Conservation (phyloP, 192 early-diverging fungal species). For the Haplosporangium gracile region DNA sequence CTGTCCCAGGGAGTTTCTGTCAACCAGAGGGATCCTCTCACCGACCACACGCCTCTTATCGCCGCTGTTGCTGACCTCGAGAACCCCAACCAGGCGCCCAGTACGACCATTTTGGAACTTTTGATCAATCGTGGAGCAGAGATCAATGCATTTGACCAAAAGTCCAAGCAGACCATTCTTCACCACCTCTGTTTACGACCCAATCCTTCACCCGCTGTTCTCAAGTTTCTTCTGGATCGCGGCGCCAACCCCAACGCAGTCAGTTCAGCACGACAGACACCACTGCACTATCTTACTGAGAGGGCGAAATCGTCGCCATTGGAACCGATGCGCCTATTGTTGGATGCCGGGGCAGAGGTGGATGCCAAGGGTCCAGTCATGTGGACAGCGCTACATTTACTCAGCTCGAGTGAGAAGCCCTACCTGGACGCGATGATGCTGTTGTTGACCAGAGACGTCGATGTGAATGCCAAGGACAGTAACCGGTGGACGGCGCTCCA, state of each 20-base stretch:
- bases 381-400: constrained; percentile 53
- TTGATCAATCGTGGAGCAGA: constrained; percentile 54
- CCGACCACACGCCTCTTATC: constrained; percentile 43
- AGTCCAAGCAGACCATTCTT: constrained; percentile 48
- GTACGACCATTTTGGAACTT: constrained; percentile 31
- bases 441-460: constrained; percentile 38
- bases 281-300: constrained; percentile 47
- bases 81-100: constrained; percentile 40
- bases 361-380: constrained; percentile 54
- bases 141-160: constrained; percentile 53
- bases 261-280: constrained; percentile 44
- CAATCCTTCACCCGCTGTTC: constrained; percentile 43
- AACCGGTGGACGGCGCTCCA: constrained; percentile 53
- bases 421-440: constrained; percentile 53
- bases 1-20: constrained; percentile 49
- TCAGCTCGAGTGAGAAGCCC: constrained; percentile 43
- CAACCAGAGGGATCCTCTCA: constrained; percentile 48
- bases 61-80: constrained; percentile 49
- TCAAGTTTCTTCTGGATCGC: constrained; percentile 48
- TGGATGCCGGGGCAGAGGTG: constrained; percentile 50
- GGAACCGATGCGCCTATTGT: constrained; percentile 45
- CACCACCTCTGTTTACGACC: constrained; percentile 50
- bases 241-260: constrained; percentile 55
- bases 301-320: constrained; percentile 43
- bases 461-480: constrained; percentile 50